Base-by-base conservation (phyloP, 2,329 filamentous ascomycete genomes). In the Lasiodiplodia theobromae region DNA sequence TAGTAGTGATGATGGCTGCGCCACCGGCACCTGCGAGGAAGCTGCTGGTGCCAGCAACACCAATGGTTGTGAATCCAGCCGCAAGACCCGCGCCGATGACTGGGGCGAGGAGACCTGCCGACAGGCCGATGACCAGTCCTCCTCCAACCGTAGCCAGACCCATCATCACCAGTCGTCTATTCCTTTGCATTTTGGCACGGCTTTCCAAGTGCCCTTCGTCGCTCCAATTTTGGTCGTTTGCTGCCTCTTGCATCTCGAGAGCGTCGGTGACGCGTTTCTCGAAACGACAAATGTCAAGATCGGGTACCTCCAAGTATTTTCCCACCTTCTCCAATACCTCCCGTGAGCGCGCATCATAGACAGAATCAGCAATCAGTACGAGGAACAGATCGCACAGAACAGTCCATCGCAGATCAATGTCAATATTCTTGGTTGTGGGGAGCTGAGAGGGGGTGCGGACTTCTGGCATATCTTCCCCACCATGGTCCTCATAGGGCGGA, bases 251-350 rank as follows among this genome's bases (percentile, higher is more conserved):
- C 93, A 99, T 97, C 80, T 99, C 96, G 25, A 99, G 84, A 0
- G 96, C 94, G 80, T 99, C 96, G 8, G 96, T 97, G 6, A 99
- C 93, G 66, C 94, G 91, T 82, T 97, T 98, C 81, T 99, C 96
- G 75, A 99, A 99, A 49, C 93, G 90, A 80, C 94, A 97, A 69
- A 98, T 97, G 72, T 99, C 96, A 66, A 96, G 84, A 93, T 93
- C 97, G 14, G 91, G 87, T 8, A 99, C 90, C 52, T 92, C 89
- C 73, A 99, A 86, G 70, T 91, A 91, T 65, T 88, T 86, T 44
- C 91, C 96, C 0, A 98, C 93, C 67, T 88, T 86, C 80, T 98
- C 95, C 6, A 99, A 83, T 34, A 99, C 83, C 51, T 90, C 87
- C 71, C 96, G 88, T 6, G 96, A 98, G 34, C 96, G 90, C 16